Base-by-base conservation (phyloP, 805 yeast species). In the Myxozyma vanderwaltii region DNA sequence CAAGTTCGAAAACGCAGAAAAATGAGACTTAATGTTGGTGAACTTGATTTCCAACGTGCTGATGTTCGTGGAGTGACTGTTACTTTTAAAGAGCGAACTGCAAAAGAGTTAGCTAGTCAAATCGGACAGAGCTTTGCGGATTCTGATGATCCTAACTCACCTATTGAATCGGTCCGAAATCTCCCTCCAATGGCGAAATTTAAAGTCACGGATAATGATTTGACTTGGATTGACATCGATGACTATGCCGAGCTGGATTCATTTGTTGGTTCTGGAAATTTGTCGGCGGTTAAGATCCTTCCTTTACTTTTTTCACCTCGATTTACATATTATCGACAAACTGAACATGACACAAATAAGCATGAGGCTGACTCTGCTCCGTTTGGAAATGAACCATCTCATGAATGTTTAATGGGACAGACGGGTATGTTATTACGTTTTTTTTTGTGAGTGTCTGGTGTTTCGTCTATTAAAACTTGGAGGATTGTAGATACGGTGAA, bases 21-120 rank as follows among this genome's bases (percentile, higher is more conserved):
- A 57, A 79, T 88, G 73, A 81, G 80, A 63, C 78, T 86, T 77
- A 81, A 85, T 61, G 74, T 79, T 48, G 92, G 89, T 3, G 90
- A 87, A 68, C 79, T 90, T 24, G 88, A 86, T 65, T 81, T 88
- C 58, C 77, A 79, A 13, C 80, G 80, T 19, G 85, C 89, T 4
- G 96, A 90, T 69, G 71, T 89, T 12, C 74, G 96, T 51, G 79
- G 86, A 4, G 66, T 90, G 1, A 78, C 81, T 29, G 90, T 92
- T 0, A 73, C 77, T 3, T 86, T 89, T 71, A 79, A 81, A 48
- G 89, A 86, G 58, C 72, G 76, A 5, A 77, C 85, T 2, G 72
- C 79, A 0, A 76, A 77, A 10, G 80, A 79, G 40, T 66, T 76
- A 38, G 64, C 50, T 4, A 26, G 41, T 19, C 64, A 59, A 35